phyloP scores from a whole-genome alignment of 192 early-diverging fungal species.

The Coemansia sp. region DNA sequence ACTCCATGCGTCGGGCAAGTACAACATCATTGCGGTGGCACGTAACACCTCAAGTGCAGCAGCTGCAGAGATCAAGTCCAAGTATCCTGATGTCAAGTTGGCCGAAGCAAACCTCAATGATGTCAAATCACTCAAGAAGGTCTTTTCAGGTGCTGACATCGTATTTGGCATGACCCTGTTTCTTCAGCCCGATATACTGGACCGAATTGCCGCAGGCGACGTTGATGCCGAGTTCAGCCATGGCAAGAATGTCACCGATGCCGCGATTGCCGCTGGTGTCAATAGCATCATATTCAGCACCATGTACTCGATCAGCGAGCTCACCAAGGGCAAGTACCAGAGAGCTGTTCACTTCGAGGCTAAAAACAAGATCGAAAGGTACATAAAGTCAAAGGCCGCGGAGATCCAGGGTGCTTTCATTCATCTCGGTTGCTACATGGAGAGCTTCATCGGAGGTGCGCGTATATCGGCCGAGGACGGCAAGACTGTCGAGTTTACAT shows the following conservation, averaged over 20 bases:
- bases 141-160: slow-evolving; percentile 15
- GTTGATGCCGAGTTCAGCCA: slow-evolving; percentile 28
- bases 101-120: slow-evolving; percentile 26
- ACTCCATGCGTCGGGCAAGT: slow-evolving; percentile 21
- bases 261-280: slow-evolving; percentile 23
- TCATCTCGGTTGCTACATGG: slow-evolving; percentile 32
- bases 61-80: neutral
- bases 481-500: slow-evolving; percentile 24
- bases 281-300: slow-evolving; percentile 20
- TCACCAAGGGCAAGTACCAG: slow-evolving; percentile 25
- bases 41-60: too few relatives aligned
- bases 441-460: slow-evolving; percentile 17
- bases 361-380: slow-evolving; percentile 33
- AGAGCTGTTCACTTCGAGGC: slow-evolving; percentile 23
- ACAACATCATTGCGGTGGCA: slow-evolving; percentile 28
- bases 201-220: slow-evolving; percentile 11
- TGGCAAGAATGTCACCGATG: slow-evolving; percentile 37
- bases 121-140: slow-evolving; percentile 12
- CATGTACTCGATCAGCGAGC: slow-evolving; percentile 29
- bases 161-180: slow-evolving; percentile 41
- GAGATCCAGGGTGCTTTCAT: slow-evolving; percentile 21
- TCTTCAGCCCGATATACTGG: slow-evolving; percentile 7
- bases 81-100: slow-evolving; percentile 25
- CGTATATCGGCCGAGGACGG: slow-evolving; percentile 29
- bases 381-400: slow-evolving; percentile 18